Base-by-base conservation (phyloP, 257 asterid genomes). In the Pogostemon cablin region DNA sequence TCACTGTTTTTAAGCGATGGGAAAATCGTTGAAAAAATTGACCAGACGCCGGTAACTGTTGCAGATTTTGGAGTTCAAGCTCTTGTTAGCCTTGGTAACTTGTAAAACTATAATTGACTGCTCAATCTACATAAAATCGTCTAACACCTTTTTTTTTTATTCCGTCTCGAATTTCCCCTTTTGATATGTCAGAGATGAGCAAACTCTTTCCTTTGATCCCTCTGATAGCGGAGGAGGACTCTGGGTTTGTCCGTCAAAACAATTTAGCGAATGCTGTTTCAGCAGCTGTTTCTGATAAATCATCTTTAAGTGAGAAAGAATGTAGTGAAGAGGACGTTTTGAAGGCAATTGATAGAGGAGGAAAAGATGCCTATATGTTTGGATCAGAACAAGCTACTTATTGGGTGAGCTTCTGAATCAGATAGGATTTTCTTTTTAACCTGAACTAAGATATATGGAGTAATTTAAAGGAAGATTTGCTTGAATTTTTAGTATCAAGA, bases 41-140 rank as follows among this genome's bases (percentile, higher is more conserved):
- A 93, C 67, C 88, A 80, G 75, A 87, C 98, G 12, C 98, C 98
- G 7, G 98, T 93, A 39, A 93, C 98, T 48, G 76, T 90, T 75
- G 97, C 98, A 37, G 98, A 93, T 80, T 93, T 91, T 71, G 98
- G 97, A 63, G 98, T 91, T 77, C 98, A 93, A 79, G 98, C 97
- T 73, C 91, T 93, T 54, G 80, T 93, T 75, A 93, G 98, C 83
- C 79, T 91, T 72, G 98, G 98, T 93, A 83, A 72, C 59, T 15
- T 69, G 32, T 25, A 25, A 25, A 25, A 25, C 69, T 52, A 37
- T 35, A 37, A 44, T 20, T 46, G 2, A 38, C 37, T 69, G 25
- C 8, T 34, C 48, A 5, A 59, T 20, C 20, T 67, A 9, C 44
- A 43, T 37, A 65, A 49, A 20, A 10, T 41, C 20, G 46, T 50